Evolutionary conservation across 371 early-diverging fungal species (phyloP), one percentile per base, ranked within the genome.

Genomic region (Rhizopus microsporus): DNA sequence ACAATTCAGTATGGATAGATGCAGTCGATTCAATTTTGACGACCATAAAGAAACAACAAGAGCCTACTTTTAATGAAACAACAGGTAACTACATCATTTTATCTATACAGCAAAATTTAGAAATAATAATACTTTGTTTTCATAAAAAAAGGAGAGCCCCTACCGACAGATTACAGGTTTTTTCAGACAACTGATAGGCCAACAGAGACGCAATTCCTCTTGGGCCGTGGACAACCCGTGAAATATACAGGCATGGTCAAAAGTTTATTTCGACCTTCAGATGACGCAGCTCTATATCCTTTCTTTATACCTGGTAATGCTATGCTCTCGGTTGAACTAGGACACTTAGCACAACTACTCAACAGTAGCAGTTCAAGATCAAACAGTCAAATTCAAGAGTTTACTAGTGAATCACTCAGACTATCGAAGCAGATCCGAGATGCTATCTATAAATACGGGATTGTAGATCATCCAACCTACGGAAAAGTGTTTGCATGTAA

Each of bases 301-400:
- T 87, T 86, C 60, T 75, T 81, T 40, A 74, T 87, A 17, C 87
- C 89, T 5, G 81, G 85, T n/a, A 89, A 89, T 54, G 87, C 87
- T 4, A 84, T 86, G 71, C 62, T 85, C 3, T 72, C 84, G 2
- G 86, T 84, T 2, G 89, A 86, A 63, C 65, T 88, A 23, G 54
- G 35, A 30, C 68, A 73, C 51, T 23, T 69, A 31, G 78, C 71
- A 30, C 56, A 64, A 35, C 17, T 78, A 35, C 39, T 78, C 7
- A 23, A 17, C 12, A 31, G 16, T 31, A 15, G 42, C 33, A 30
- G 53, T 31, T 52, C 9, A 31, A 43, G 42, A 32, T 31, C 30
- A 33, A 33, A 31, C 31, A 30, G 37, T 15, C 38, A 52, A 29
- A 45, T 15, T 15, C 49, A 59, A 45, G 32, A 17, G 3, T 40